Percentiles rank a stretch among this genome's conserved stretches.
phyloP scores from a whole-genome alignment of 2,329 filamentous ascomycete genomes.

The Ceratocystis destructans region DNA sequence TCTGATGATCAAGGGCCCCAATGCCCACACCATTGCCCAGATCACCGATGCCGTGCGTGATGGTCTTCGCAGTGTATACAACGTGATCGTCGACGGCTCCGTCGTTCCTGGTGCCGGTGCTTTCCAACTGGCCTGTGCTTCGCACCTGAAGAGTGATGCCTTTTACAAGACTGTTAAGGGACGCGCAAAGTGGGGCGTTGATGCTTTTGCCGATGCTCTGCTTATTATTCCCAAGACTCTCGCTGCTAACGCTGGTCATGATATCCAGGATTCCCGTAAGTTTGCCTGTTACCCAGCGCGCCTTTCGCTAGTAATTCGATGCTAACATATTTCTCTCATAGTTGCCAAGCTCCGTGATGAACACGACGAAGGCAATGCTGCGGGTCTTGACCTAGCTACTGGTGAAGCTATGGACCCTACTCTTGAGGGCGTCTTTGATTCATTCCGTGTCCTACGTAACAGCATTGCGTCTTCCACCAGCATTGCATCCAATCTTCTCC shows the following conservation, averaged over 20 bases:
- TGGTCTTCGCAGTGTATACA: conserved; percentile 91
- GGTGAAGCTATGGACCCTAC: conserved; percentile 93
- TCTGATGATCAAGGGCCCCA: conserved; percentile 93
- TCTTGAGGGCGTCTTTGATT: conserved; percentile 86
- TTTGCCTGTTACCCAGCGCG: conserved; percentile 23
- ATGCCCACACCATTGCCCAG: conserved; percentile 90
- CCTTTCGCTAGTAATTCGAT: conserved; percentile 19
- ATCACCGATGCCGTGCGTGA: conserved; percentile 94
- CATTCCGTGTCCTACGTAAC: conserved; percentile 87
- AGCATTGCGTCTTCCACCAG: conserved; percentile 85
- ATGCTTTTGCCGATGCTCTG: conserved; percentile 87
- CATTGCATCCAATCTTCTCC: conserved; percentile 85
- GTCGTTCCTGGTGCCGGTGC: conserved; percentile 90
- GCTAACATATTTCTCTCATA: conserved; percentile 26
- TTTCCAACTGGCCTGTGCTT: conserved; percentile 87
- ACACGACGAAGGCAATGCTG: conserved; percentile 65
- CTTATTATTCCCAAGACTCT: conserved; percentile 95
- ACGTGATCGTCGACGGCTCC: conserved; percentile 96
- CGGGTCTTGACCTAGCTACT: conserved; percentile 73
- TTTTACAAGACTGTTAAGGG: conserved; percentile 90
- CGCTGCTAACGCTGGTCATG: conserved; percentile 88
- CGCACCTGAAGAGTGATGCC: conserved; percentile 71
- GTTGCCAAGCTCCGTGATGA: conserved; percentile 82
- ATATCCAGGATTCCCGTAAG: conserved; percentile 89
- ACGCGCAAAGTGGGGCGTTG: conserved; percentile 92